Percentiles rank a stretch among this genome's conserved stretches.
Conservation (phyloP, 2,329 filamentous ascomycete genomes). For the Phaeosphaeria sp. region DNA sequence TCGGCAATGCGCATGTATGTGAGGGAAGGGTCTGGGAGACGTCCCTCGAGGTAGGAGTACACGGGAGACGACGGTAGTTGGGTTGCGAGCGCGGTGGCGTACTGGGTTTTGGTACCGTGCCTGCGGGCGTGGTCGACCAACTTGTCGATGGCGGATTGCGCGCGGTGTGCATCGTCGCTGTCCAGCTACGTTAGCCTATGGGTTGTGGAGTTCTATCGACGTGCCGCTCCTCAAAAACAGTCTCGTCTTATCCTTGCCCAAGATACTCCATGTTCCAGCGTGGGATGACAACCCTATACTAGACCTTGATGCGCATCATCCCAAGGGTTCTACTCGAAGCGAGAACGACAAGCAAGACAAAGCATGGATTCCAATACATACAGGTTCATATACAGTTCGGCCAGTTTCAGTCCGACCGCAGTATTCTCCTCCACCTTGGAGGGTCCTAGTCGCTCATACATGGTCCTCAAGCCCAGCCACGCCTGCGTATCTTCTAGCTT, state of each 20-base stretch:
- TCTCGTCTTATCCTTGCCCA: too few relatives aligned
- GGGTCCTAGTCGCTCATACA: constrained; percentile 80
- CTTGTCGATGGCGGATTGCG: constrained; percentile 75
- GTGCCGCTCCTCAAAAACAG: background rate
- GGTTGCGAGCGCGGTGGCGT: constrained; percentile 76
- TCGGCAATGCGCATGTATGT: constrained; percentile 85
- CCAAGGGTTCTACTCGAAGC: background rate
- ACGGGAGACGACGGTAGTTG: constrained; percentile 81
- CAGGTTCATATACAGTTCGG: constrained; percentile 70
- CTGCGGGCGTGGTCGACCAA: constrained; percentile 76
- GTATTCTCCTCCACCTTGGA: constrained; percentile 77
- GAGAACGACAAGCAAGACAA: background rate
- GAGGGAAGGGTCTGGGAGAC: constrained; percentile 77
- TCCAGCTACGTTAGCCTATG: constrained; percentile 1
- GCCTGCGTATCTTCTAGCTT: constrained; percentile 81
- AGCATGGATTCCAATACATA: too few relatives aligned
- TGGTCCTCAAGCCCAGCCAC: constrained; percentile 86
- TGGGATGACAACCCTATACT: background rate
- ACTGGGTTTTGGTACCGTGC: constrained; percentile 75
- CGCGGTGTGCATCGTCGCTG: constrained; percentile 65
- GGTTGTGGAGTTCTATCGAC: background rate
- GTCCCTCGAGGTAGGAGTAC: constrained; percentile 83
- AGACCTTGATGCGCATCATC: background rate
- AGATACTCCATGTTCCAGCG: background rate
- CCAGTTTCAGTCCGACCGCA: constrained; percentile 74